These are phyloP conservation scores for Cordyceps militaris DNA, from an alignment of 2,329 filamentous ascomycete species.

Conservation along the genomic window DNA sequence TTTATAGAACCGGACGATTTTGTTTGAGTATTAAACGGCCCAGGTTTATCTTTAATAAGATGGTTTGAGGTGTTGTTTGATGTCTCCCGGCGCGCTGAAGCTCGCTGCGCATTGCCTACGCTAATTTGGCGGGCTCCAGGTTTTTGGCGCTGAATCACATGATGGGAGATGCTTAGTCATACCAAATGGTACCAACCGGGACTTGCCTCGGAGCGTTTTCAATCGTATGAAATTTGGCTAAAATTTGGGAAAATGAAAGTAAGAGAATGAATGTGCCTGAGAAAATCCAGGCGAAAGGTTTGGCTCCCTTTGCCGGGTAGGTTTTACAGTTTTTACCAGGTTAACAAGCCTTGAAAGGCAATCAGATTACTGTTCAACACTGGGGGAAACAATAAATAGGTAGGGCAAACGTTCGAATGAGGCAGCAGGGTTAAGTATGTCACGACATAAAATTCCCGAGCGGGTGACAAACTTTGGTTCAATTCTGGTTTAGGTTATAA, in stretches of 20 bases:
- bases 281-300: too few species aligned
- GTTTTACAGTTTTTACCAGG: too few species aligned
- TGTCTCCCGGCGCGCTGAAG: not conserved
- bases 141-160: constrained; percentile 5
- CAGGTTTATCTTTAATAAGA: not conserved
- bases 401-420: too few species aligned
- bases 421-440: too few species aligned
- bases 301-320: too few species aligned
- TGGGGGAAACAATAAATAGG: too few species aligned
- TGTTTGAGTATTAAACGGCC: not conserved
- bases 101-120: not conserved
- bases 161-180: not conserved
- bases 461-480: too few species aligned
- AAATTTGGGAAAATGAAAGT: not conserved
- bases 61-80: not conserved
- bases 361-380: too few species aligned
- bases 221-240: not conserved
- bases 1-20: not conserved
- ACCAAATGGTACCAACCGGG: not conserved
- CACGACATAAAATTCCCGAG: too few species aligned
- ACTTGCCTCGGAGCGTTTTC: too few species aligned
- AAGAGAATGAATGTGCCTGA: too few species aligned
- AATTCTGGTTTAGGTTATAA: not conserved
- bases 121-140: not conserved
- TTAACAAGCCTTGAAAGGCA: too few species aligned